These are phyloP conservation scores for Colletotrichum sojae DNA, from an alignment of 2,329 filamentous ascomycete genomes.

Conservation along the genomic window DNA sequence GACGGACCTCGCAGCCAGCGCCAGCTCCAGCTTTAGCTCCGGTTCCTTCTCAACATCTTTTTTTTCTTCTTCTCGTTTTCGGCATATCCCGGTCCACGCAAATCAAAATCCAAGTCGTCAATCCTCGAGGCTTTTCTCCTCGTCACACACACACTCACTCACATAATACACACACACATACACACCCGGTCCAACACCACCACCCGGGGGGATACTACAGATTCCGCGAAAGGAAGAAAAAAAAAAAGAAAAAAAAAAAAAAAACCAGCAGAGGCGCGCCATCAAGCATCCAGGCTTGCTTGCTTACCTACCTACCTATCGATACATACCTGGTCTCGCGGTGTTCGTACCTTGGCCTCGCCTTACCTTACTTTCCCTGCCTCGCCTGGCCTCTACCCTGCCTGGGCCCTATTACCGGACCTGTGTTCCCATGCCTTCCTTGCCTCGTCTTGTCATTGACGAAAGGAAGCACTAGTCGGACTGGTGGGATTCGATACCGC, in stretches of 20 bases:
- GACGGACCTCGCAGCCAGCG: background rate
- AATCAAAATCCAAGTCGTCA: background rate
- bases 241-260: constrained; percentile 11
- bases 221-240: background rate
- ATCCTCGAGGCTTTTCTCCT: background rate
- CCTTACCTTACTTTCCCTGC: constrained; percentile 1
- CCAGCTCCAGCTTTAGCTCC: too few relatives aligned
- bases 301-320: constrained; percentile 8
- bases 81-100: background rate
- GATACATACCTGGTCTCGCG: background rate
- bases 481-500: constrained; percentile 15
- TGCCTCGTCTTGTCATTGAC: constrained; percentile 11
- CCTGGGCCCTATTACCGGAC: too few relatives aligned
- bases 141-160: too few relatives aligned
- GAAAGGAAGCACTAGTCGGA: constrained; percentile 17
- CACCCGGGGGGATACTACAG: too few relatives aligned
- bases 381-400: constrained; percentile 2
- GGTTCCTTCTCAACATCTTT: background rate
- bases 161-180: too few relatives aligned
- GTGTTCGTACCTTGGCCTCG: constrained; percentile 13
- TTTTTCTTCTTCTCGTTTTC: background rate
- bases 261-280: constrained; percentile 22
- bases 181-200: too few relatives aligned
- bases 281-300: background rate
- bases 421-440: constrained; percentile 1